Conservation (phyloP, 257 asterid species). For the Solanum ossicruentum region DNA sequence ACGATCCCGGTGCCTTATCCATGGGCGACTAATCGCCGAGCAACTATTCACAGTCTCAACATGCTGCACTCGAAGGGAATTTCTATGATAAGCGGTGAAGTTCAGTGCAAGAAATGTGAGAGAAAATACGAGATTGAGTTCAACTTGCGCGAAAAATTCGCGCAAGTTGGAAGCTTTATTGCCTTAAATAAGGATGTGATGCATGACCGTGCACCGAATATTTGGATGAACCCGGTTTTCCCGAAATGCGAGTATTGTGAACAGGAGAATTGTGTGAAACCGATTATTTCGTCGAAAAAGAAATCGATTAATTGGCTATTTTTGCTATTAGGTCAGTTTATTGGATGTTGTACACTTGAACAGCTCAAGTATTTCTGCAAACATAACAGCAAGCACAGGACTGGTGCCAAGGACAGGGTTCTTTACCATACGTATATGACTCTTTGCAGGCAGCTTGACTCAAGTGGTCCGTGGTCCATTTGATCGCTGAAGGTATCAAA, state of each 20-base stretch:
- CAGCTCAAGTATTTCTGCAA: slow-evolving; percentile 88
- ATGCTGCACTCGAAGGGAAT: slow-evolving; percentile 10
- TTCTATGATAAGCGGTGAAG: slow-evolving; percentile 35
- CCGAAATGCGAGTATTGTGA: slow-evolving; percentile 32
- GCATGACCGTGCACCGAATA: slow-evolving; percentile 52
- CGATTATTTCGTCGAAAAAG: slow-evolving; percentile 39
- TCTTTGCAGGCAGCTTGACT: slow-evolving; percentile 65
- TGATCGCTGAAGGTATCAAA: slow-evolving; percentile 1
- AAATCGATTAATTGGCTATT: slow-evolving; percentile 69
- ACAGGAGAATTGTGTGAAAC: slow-evolving; percentile 30
- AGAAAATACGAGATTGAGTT: slow-evolving; percentile 12
- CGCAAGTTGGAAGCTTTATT: slow-evolving; percentile 11
- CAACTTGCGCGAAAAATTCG: slow-evolving; percentile 26
- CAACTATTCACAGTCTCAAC: slow-evolving; percentile 27
- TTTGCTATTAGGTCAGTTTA: slow-evolving; percentile 45
- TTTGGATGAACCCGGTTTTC: slow-evolving; percentile 41
- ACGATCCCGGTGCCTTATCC: slow-evolving; percentile 25
- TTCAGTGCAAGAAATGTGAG: slow-evolving; percentile 65
- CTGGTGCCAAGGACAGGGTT: slow-evolving; percentile 85
- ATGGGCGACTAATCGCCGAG: slow-evolving; percentile 50
- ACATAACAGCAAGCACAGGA: slow-evolving; percentile 66
- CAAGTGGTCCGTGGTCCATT: slow-evolving; percentile 64
- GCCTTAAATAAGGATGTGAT: slow-evolving; percentile 11
- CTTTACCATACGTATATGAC: slow-evolving; percentile 48
- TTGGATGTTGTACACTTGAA: slow-evolving; percentile 61